Evolutionary conservation across 2,329 filamentous ascomycete species (phyloP).

Genomic region (Pestalotiopsis sp.): DNA sequence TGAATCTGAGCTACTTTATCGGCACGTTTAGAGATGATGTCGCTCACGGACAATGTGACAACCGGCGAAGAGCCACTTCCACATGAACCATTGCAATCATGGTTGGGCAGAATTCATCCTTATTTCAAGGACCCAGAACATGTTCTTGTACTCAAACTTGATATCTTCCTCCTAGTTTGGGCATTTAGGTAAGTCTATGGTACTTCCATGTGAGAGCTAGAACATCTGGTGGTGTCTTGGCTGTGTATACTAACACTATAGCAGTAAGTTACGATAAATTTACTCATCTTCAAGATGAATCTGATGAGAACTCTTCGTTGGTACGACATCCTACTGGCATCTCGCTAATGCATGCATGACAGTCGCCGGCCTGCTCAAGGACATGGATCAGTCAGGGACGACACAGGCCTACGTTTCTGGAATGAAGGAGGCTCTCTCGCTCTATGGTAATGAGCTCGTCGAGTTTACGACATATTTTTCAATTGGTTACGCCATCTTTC

Average conservation of each 20-base stretch:
- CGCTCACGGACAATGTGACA: neutral
- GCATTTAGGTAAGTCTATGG: constrained; percentile 26
- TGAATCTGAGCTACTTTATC: too few relatives aligned
- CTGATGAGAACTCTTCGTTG: too few relatives aligned
- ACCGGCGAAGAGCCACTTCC: neutral
- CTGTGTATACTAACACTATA: neutral
- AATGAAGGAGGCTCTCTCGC: constrained; percentile 21
- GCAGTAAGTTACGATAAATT: neutral
- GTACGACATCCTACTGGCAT: too few relatives aligned
- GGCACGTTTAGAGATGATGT: neutral
- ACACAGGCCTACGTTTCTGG: constrained; percentile 35
- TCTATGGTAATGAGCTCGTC: constrained; percentile 31
- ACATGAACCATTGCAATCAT: constrained; percentile 17
- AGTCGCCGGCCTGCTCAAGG: constrained; percentile 37
- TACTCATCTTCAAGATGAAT: too few relatives aligned
- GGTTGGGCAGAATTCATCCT: constrained; percentile 32
- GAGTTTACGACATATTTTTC: constrained; percentile 6
- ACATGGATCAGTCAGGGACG: constrained; percentile 39
- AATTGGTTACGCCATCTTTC: constrained; percentile 19
- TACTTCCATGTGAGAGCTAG: neutral
- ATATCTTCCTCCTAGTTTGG: constrained; percentile 32
- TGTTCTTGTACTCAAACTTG: constrained; percentile 31
- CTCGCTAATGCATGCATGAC: neutral
- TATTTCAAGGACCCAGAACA: constrained; percentile 31
- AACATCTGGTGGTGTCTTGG: neutral